Percentiles rank a stretch among this genome's conserved stretches.
Evolutionary conservation across 257 asterid species (phyloP).

Genomic region (Catharanthus roseus): DNA sequence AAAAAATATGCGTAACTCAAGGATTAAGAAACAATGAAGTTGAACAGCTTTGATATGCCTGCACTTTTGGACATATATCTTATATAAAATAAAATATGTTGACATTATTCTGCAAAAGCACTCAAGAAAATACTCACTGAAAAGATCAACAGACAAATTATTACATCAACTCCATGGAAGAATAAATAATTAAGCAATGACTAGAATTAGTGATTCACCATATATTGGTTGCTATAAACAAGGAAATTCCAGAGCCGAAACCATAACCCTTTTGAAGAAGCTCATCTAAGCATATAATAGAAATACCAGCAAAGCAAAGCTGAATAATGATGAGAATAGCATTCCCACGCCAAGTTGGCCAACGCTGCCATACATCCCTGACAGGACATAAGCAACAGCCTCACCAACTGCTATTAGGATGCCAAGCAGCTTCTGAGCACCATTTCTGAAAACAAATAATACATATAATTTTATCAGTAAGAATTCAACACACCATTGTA

Average conservation of each 20-base stretch:
- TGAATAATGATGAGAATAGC: too few relatives aligned
- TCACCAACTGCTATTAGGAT: too few relatives aligned
- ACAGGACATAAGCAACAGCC: too few relatives aligned
- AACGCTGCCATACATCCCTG: too few relatives aligned
- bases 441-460: too few relatives aligned
- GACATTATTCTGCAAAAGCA: constrained; percentile 32
- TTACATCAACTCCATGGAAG: neutral
- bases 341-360: too few relatives aligned
- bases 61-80: neutral
- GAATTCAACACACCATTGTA: too few relatives aligned
- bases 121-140: constrained; percentile 81
- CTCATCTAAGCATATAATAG: too few relatives aligned
- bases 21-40: neutral
- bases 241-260: constrained; percentile 81
- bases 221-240: constrained; percentile 78
- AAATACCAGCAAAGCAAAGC: too few relatives aligned
- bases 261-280: too few relatives aligned
- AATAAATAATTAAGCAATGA: neutral
- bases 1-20: neutral
- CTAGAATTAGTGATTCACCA: constrained; percentile 36
- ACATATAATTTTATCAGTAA: too few relatives aligned
- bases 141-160: constrained; percentile 6
- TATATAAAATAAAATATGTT: neutral
- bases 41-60: neutral
- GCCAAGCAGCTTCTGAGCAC: too few relatives aligned